These are phyloP conservation scores for Pseudognaphalium luteoalbum DNA, from an alignment of 129 eudicot genomes.

Conservation along the genomic window DNA sequence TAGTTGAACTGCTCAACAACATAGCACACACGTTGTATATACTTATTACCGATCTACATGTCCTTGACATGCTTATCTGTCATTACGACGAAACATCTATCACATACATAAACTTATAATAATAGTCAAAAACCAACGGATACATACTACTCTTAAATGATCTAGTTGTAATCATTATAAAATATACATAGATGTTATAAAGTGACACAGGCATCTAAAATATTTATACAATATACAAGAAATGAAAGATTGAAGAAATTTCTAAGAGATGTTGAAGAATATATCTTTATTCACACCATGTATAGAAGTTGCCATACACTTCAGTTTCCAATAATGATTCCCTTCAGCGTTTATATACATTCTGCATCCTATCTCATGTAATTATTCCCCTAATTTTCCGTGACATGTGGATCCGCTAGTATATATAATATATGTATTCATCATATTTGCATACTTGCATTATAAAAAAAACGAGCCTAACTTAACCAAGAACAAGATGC, in stretches of 20 bases:
- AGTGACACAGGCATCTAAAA: too few relatives aligned
- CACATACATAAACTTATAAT: background rate
- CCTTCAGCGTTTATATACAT: background rate
- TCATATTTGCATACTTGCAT: too few relatives aligned
- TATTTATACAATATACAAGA: too few relatives aligned
- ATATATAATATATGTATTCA: too few relatives aligned
- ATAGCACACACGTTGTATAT: background rate
- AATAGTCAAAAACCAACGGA: background rate
- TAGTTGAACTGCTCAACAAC: background rate
- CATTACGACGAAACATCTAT: background rate
- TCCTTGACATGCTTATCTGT: too few relatives aligned
- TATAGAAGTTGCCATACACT: background rate
- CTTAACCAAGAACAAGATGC: too few relatives aligned
- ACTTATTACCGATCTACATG: too few relatives aligned
- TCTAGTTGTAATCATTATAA: background rate
- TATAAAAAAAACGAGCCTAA: too few relatives aligned
- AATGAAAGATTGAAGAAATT: background rate
- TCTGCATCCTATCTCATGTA: background rate
- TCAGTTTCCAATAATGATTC: background rate
- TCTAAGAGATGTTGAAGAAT: background rate
- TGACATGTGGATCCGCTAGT: too few relatives aligned
- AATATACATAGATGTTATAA: background rate
- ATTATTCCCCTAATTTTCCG: too few relatives aligned
- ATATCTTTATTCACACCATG: background rate
- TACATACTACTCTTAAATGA: background rate